These are phyloP conservation scores for Schizopora paradoxa DNA, from an alignment of 1,284 basidiomycete genomes.

Conservation along the genomic window DNA sequence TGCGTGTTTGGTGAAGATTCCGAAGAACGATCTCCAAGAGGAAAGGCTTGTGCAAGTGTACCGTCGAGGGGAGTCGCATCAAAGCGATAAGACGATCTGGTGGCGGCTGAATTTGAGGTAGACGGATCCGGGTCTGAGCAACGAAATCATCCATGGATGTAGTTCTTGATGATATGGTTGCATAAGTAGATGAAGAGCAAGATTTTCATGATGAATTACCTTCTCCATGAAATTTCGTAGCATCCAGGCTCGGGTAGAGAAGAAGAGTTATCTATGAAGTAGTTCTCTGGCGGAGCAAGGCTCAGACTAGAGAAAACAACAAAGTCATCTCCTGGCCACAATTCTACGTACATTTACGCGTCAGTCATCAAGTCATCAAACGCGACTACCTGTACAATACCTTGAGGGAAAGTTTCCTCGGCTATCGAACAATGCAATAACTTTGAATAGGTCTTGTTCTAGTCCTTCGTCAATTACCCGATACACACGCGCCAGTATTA, in stretches of 20 bases:
- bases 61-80: constrained; percentile 53
- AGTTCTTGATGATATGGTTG: constrained; percentile 31
- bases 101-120: constrained; percentile 58
- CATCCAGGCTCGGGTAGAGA: constrained; percentile 45
- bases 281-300: constrained; percentile 39
- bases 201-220: constrained; percentile 36
- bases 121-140: constrained; percentile 40
- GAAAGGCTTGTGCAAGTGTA: constrained; percentile 56
- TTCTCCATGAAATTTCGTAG: constrained; percentile 63
- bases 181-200: neutral
- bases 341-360: constrained; percentile 39
- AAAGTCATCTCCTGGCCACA: constrained; percentile 58
- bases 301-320: constrained; percentile 49
- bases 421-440: constrained; percentile 40
- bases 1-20: constrained; percentile 55
- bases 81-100: constrained; percentile 57
- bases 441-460: constrained; percentile 45
- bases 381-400: constrained; percentile 18
- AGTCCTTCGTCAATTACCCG: constrained; percentile 2
- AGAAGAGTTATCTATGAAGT: constrained; percentile 24
- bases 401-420: constrained; percentile 29
- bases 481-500: neutral
- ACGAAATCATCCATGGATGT: constrained; percentile 38
- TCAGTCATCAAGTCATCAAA: neutral
- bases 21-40: constrained; percentile 53